Percentiles rank a stretch among this genome's conserved stretches.
These are phyloP conservation scores for Phragmites australis DNA, from an alignment of 176 grass and related monocot species.

Conservation along the genomic window DNA sequence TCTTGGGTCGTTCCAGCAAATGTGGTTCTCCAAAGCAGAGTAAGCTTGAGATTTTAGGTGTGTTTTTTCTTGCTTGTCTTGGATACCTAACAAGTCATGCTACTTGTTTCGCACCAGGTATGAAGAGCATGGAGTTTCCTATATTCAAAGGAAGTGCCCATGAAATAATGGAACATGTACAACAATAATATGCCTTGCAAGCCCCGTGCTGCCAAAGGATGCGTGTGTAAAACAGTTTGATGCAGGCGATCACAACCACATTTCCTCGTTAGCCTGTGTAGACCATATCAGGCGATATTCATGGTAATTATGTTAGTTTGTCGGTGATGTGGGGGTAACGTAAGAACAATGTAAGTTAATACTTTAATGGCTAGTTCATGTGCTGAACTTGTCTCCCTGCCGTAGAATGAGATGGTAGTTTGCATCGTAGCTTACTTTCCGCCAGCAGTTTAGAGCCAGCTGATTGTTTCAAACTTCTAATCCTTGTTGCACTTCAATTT, in stretches of 20 bases:
- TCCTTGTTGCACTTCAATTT: background rate
- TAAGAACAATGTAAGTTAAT: background rate
- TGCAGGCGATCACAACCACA: background rate
- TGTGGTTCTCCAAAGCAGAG: conserved; percentile 99
- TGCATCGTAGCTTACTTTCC: background rate
- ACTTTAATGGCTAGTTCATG: conserved; percentile 17
- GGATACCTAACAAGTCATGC: background rate
- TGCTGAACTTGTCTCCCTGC: background rate
- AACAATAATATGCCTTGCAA: background rate
- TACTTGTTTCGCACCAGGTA: conserved; percentile 55
- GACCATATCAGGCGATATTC: background rate
- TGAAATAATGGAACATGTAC: conserved; percentile 35
- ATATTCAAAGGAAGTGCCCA: conserved; percentile 99
- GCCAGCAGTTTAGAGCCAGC: background rate
- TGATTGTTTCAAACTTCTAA: background rate
- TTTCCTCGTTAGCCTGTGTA: background rate
- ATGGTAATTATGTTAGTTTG: conserved; percentile 26
- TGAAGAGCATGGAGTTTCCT: conserved; percentile 95
- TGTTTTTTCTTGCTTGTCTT: background rate
- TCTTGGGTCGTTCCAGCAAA: conserved; percentile 99
- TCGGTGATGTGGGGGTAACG: conserved; percentile 22
- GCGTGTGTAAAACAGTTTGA: background rate
- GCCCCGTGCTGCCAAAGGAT: background rate
- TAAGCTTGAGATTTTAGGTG: conserved; percentile 44
- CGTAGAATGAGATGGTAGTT: background rate